Base-by-base conservation (phyloP, 805 yeast species). In the Candida sanyiensis region DNA sequence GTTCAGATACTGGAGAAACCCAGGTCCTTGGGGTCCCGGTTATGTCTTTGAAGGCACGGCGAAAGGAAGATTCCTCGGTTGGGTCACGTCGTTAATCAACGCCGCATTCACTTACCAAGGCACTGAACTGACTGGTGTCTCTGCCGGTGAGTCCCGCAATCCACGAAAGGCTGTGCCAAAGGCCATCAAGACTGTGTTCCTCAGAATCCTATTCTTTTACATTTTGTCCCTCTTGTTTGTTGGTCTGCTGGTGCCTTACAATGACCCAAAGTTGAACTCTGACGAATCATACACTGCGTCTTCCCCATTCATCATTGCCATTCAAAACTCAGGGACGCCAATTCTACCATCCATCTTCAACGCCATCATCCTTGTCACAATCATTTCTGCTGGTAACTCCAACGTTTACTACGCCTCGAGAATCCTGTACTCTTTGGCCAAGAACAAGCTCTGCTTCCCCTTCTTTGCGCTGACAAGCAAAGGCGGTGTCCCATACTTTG, bases 71-170 rank as follows among this genome's bases (percentile, higher is more conserved):
- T 79, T 81, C 53, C 61, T 80, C 36, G 86, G 86, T 37, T 80
- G 83, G 81, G 71, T 80, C 38, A 67, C 77, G 8, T 80, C 87
- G 5, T 66, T 82, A 51, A 70, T 82, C 46, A 75, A 74, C 41
- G 85, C 89, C 26, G 83, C 84, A n/a, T 83, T 83, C 67, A 82
- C 89, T 20, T 82, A 73, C 59, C 88, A 81, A 63, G 89, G 89
- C 59, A 79, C 83, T 35, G 93, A 83, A 58, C 67, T 80, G 56
- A 77, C 80, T 17, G 89, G 88, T 60, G 69, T 83, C 39, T 68
- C 86, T 4, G 83, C 84, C 24, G 87, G 88, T 61, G 93, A 83
- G 61, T 69, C 82, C 36, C 68, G 69, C 21, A 78, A 78, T 56
- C 88, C 89, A 47, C 69, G 80, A 62, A 79, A 77, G 49, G 62